These are phyloP conservation scores for Ustilago trichophora DNA, from an alignment of 1,284 basidiomycete species.

Conservation along the genomic window DNA sequence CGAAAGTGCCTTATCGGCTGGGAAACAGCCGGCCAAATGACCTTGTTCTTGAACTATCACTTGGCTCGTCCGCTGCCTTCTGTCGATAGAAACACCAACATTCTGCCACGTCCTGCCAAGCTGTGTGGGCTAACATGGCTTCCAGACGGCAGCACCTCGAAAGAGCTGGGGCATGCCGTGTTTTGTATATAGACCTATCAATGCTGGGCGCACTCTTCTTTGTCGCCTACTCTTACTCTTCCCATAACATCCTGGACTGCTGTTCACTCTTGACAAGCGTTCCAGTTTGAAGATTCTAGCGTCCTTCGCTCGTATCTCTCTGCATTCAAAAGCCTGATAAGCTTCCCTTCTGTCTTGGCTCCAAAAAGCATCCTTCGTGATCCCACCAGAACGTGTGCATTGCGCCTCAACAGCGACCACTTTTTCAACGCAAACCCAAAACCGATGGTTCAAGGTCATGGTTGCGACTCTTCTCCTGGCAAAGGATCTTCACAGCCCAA, in stretches of 20 bases:
- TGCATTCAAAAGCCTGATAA: constrained; percentile 1
- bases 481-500: constrained; percentile 52
- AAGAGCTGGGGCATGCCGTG: too few relatives aligned
- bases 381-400: constrained; percentile 23
- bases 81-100: too few relatives aligned
- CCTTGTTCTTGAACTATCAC: too few relatives aligned
- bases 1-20: background rate
- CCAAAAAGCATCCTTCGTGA: constrained; percentile 8
- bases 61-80: background rate
- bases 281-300: constrained; percentile 23
- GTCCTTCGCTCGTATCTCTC: background rate
- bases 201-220: background rate
- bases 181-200: constrained; percentile 14
- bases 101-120: too few relatives aligned
- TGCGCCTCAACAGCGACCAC: constrained; percentile 2
- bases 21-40: too few relatives aligned
- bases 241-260: constrained; percentile 19
- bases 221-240: constrained; percentile 1
- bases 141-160: too few relatives aligned
- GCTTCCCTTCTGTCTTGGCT: constrained; percentile 3
- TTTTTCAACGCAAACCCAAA: constrained; percentile 18
- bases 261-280: constrained; percentile 7
- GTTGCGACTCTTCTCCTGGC: constrained; percentile 47
- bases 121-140: too few relatives aligned
- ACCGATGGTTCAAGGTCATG: constrained; percentile 53